Evolutionary conservation across 2,329 filamentous ascomycete species (phyloP).

Genomic region (Ascochyta viciae-villosae): DNA sequence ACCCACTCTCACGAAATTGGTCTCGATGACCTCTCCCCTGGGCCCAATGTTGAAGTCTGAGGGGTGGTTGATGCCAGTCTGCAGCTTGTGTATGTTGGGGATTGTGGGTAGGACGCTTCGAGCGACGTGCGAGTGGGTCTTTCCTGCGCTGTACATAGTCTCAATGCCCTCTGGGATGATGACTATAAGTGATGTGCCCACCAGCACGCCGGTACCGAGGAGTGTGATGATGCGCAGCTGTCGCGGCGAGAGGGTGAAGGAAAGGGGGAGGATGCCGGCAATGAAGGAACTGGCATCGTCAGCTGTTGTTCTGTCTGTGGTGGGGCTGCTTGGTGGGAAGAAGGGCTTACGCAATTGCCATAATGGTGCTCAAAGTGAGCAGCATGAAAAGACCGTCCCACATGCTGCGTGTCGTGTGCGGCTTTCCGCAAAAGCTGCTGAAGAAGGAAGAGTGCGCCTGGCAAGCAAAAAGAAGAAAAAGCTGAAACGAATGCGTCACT

Average conservation of each 20-base stretch:
- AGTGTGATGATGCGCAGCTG: constrained; percentile 90
- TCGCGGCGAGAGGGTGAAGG: constrained; percentile 83
- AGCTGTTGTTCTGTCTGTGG: constrained; percentile 5
- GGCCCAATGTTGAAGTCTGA: constrained; percentile 31
- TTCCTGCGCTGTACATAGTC: constrained; percentile 72
- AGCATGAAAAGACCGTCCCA: constrained; percentile 71
- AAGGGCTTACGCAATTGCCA: constrained; percentile 66
- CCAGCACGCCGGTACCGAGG: constrained; percentile 89
- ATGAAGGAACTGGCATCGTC: constrained; percentile 77
- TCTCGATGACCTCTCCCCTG: constrained; percentile 27
- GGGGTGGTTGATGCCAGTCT: constrained; percentile 35
- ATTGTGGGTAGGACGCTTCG: constrained; percentile 35
- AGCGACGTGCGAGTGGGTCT: constrained; percentile 33
- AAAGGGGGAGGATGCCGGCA: constrained; percentile 87
- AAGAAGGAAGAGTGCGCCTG: constrained; percentile 24
- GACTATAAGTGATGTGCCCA: constrained; percentile 93
- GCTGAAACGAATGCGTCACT: constrained; percentile 16
- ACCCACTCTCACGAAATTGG: constrained; percentile 21
- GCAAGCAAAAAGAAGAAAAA: constrained; percentile 21
- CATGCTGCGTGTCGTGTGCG: constrained; percentile 46
- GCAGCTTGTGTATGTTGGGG: constrained; percentile 34
- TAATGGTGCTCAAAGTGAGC: constrained; percentile 69
- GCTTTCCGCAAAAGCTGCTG: constrained; percentile 13
- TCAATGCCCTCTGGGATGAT: constrained; percentile 98
- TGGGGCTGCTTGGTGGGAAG: no score